phyloP scores from a whole-genome alignment of 2,329 filamentous ascomycete species.

The Juglanconis juglandina region DNA sequence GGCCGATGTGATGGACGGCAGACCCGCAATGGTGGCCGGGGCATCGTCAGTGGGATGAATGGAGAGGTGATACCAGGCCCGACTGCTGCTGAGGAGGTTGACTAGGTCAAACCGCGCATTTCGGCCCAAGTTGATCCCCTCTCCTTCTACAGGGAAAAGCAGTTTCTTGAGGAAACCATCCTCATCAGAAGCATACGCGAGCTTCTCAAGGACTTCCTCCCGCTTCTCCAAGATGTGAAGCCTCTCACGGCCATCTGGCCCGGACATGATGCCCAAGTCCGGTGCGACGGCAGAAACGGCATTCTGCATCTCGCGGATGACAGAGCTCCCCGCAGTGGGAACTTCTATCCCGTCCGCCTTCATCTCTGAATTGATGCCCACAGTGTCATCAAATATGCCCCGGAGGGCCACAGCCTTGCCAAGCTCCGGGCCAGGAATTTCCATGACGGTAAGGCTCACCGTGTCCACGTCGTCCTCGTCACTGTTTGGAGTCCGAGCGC shows the following conservation, averaged over 20 bases:
- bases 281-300: conserved; percentile 73
- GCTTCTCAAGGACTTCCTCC: conserved; percentile 80
- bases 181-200: conserved; percentile 75
- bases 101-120: conserved; percentile 76
- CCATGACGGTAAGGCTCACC: conserved; percentile 83
- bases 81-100: conserved; percentile 72
- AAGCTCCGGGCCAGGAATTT: conserved; percentile 74
- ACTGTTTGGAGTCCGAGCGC: conserved; percentile 61
- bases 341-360: conserved; percentile 89
- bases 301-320: conserved; percentile 81
- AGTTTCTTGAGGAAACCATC: conserved; percentile 80
- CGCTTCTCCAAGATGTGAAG: conserved; percentile 78
- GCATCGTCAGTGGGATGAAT: conserved; percentile 88
- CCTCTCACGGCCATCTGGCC: conserved; percentile 65
- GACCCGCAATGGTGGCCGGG: conserved; percentile 69
- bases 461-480: conserved; percentile 75
- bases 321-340: conserved; percentile 69
- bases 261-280: conserved; percentile 72
- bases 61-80: conserved; percentile 91
- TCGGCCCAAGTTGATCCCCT: conserved; percentile 78
- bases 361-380: conserved; percentile 96
- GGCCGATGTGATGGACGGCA: conserved; percentile 69
- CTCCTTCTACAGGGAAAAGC: conserved; percentile 71
- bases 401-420: conserved; percentile 87
- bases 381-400: conserved; percentile 86